These are phyloP conservation scores for Ogataea neopini DNA, from an alignment of 805 yeast genomes.

Conservation along the genomic window DNA sequence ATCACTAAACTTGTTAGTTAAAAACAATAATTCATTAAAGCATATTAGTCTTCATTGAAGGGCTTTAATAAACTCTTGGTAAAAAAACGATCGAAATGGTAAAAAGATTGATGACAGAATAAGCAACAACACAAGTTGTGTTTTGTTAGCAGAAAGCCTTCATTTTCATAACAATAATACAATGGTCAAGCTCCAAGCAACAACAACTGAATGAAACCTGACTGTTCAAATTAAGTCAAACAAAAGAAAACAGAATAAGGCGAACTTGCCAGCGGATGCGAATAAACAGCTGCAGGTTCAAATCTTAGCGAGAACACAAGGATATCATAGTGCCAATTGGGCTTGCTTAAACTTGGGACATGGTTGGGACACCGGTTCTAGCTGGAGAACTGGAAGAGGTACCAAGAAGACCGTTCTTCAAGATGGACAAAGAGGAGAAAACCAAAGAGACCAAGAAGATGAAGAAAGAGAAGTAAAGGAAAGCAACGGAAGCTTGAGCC, in stretches of 20 bases:
- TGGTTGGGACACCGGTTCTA: slow-evolving; percentile 85
- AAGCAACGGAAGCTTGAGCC: slow-evolving; percentile 83
- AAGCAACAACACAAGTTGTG: slow-evolving; percentile 6
- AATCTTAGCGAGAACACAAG: slow-evolving; percentile 9
- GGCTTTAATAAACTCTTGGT: neutral
- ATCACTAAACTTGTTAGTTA: slow-evolving; percentile 5
- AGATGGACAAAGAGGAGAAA: slow-evolving; percentile 48
- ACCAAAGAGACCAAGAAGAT: slow-evolving; percentile 65
- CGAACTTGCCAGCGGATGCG: neutral
- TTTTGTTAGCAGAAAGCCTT: slow-evolving; percentile 7
- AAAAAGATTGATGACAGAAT: slow-evolving; percentile 7
- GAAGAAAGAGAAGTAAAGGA: slow-evolving; percentile 82
- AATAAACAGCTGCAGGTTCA: neutral
- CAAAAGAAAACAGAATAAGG: slow-evolving; percentile 7
- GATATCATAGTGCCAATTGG: slow-evolving; percentile 6
- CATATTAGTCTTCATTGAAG: slow-evolving; percentile 4
- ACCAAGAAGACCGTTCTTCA: slow-evolving; percentile 62
- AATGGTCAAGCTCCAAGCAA: slow-evolving; percentile 5
- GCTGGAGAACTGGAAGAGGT: slow-evolving; percentile 51
- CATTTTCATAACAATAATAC: slow-evolving; percentile 10
- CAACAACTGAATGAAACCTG: slow-evolving; percentile 1
- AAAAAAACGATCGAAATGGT: slow-evolving; percentile 9
- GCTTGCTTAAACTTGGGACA: slow-evolving; percentile 77
- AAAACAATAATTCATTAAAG: slow-evolving; percentile 1
- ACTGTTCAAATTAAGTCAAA: slow-evolving; percentile 7